These are phyloP conservation scores for Nicotiana tabacum DNA, from an alignment of 257 asterid species.

Conservation along the genomic window DNA sequence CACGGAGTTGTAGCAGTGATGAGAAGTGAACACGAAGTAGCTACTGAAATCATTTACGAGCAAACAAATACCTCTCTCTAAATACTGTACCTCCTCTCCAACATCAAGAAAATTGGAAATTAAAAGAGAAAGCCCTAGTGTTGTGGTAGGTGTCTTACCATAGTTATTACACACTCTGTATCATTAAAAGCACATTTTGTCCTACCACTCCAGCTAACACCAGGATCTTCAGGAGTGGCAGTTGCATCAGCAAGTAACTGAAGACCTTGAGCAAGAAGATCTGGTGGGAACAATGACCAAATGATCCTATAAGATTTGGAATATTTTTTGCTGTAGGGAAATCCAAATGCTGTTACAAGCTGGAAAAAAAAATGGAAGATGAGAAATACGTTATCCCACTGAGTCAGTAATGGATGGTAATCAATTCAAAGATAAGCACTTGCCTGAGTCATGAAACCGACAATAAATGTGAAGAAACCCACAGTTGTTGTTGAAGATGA, in stretches of 20 bases:
- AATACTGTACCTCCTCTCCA: background rate
- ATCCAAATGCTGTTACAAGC: conserved; percentile 86
- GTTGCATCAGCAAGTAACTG: conserved; percentile 78
- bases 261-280: conserved; percentile 80
- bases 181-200: conserved; percentile 70
- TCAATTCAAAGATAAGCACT: conserved; percentile 18
- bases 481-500: conserved; percentile 69
- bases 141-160: conserved; percentile 35
- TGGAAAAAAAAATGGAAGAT: conserved; percentile 25
- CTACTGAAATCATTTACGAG: background rate
- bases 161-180: conserved; percentile 64
- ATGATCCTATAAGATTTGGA: conserved; percentile 41
- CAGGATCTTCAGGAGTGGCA: conserved; percentile 84
- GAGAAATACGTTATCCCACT: conserved; percentile 17
- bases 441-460: conserved; percentile 88
- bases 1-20: background rate
- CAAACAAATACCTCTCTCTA: background rate
- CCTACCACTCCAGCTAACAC: conserved; percentile 86
- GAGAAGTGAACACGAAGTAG: background rate
- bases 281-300: conserved; percentile 96
- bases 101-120: conserved; percentile 1
- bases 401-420: conserved; percentile 11
- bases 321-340: conserved; percentile 53
- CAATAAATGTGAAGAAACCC: conserved; percentile 61
- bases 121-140: background rate